Percentiles rank a stretch among this genome's conserved stretches.
Conservation (phyloP, 768 basidiomycete species). For the Chalciporus pseudorubinellus region DNA sequence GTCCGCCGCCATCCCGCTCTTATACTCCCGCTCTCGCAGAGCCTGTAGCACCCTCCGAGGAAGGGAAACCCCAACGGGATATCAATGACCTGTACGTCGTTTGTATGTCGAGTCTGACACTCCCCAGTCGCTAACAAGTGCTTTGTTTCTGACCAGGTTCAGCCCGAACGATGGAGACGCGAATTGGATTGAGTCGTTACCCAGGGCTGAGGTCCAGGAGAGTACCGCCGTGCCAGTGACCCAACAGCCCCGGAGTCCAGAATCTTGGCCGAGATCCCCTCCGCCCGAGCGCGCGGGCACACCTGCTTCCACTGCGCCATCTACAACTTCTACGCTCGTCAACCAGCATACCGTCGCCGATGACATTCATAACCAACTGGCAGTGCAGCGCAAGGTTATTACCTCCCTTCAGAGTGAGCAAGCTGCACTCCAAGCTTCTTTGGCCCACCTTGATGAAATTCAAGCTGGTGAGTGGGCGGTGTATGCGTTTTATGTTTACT, state of each 20-base stretch:
- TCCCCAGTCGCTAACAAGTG: slow-evolving; percentile 3
- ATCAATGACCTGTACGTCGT: slow-evolving; percentile 64
- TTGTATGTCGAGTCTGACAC: neutral
- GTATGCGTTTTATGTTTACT: neutral
- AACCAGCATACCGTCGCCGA: slow-evolving; percentile 9
- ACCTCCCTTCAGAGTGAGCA: slow-evolving; percentile 28
- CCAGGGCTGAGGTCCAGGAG: slow-evolving; percentile 39
- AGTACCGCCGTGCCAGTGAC: slow-evolving; percentile 20
- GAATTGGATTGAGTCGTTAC: slow-evolving; percentile 63
- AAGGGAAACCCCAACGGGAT: slow-evolving; percentile 45
- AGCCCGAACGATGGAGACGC: slow-evolving; percentile 39
- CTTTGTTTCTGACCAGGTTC: slow-evolving; percentile 40
- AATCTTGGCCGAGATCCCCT: slow-evolving; percentile 14
- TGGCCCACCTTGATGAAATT: slow-evolving; percentile 28
- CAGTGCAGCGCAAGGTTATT: slow-evolving; percentile 17
- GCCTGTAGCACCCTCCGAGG: slow-evolving; percentile 31
- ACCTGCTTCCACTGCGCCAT: slow-evolving; percentile 2
- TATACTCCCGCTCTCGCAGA: slow-evolving; percentile 54
- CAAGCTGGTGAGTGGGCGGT: slow-evolving; percentile 27
- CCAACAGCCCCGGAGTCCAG: slow-evolving; percentile 32
- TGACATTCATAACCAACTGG: slow-evolving; percentile 14
- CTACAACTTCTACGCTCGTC: neutral
- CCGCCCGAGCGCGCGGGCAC: slow-evolving; percentile 13
- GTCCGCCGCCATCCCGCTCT: slow-evolving; percentile 47
- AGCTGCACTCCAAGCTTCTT: slow-evolving; percentile 24